These are phyloP conservation scores for Suillus hirtellus DNA, from an alignment of 768 basidiomycete genomes.

Conservation along the genomic window DNA sequence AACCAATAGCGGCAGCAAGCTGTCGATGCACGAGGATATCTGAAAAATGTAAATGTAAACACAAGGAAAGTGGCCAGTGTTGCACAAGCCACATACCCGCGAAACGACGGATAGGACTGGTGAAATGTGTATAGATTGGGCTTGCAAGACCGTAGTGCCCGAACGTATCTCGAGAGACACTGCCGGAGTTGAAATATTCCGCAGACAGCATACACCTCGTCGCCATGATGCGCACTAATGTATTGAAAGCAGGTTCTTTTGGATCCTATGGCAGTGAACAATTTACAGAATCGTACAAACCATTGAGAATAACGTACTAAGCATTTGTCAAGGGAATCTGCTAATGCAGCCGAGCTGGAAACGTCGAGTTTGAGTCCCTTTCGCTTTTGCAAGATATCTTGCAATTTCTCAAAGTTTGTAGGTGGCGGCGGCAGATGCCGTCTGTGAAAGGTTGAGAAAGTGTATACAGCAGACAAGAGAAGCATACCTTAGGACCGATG, in stretches of 20 bases:
- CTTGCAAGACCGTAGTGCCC: slow-evolving; percentile 86
- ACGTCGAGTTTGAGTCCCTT: slow-evolving; percentile 85
- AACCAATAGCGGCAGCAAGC: slow-evolving; percentile 85
- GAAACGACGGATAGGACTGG: slow-evolving; percentile 95
- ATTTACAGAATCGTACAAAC: slow-evolving; percentile 6
- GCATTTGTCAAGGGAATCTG: slow-evolving; percentile 84
- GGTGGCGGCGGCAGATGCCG: slow-evolving; percentile 91
- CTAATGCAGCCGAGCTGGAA: slow-evolving; percentile 87
- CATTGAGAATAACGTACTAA: slow-evolving; percentile 50
- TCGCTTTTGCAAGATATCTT: slow-evolving; percentile 87
- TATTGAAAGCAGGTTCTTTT: slow-evolving; percentile 88
- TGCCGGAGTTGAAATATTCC: slow-evolving; percentile 55
- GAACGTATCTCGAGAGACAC: too few species aligned
- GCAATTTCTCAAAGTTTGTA: slow-evolving; percentile 92
- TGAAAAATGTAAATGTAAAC: slow-evolving; percentile 24
- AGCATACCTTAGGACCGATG: slow-evolving; percentile 81
- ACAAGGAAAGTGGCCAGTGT: not conserved
- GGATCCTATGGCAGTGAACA: slow-evolving; percentile 57
- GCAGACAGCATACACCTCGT: slow-evolving; percentile 98
- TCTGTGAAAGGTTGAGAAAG: slow-evolving; percentile 36
- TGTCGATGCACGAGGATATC: slow-evolving; percentile 96
- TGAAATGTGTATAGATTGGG: slow-evolving; percentile 97
- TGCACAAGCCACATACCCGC: slow-evolving; percentile 58
- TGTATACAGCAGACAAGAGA: not conserved
- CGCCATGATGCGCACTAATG: slow-evolving; percentile 97